Base-by-base conservation (phyloP, 2,329 filamentous ascomycete genomes). In the Fusarium sp. region DNA sequence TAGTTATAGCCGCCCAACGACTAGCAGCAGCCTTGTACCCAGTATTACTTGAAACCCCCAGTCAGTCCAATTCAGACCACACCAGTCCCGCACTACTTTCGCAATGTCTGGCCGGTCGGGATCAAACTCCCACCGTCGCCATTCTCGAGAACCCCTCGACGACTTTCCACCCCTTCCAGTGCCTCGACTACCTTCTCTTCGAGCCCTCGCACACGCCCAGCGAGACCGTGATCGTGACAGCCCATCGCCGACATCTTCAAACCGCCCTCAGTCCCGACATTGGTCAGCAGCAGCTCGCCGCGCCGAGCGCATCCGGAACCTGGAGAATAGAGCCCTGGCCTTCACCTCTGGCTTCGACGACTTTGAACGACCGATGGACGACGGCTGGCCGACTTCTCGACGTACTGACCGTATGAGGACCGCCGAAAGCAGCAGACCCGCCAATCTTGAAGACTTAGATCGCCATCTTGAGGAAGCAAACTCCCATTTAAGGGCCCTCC, bases 401-500 rank as follows among this genome's bases (percentile, higher is more conserved):
- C 73, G 73, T 52, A 61, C 58, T 44, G 68, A 72, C 47, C 77
- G 75, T 52, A 66, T 74, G 54, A 77, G 77, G 59, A 52, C 62
- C 20, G 56, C 70, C 52, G 73, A 79, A 34, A 63, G 53, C 59
- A 71, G 50, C 38, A 73, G 72, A 32, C 61, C 72, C 24, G 49
- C 78, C 53, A 78, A 76, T 45, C 75, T 81, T 24, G 80, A 81
- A 18, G 80, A 83, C 44, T 71, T 82, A 10, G 79, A 82, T 53
- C 79, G 79, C 40, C 78, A 79, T 46, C 76, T 83, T 53, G 81
- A 83, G 60, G 79, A 82, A 70, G 80, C 81, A 49, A 84, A 84
- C 74, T 79, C 82, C 15, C 82, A 83, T 53, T 77, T 85, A 20
- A 78, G 82, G 11, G 79, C 82, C 8, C 73, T 85, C 30, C 76